Conservation (phyloP, 192 early-diverging fungal genomes). For the Umbelopsis vinacea region DNA sequence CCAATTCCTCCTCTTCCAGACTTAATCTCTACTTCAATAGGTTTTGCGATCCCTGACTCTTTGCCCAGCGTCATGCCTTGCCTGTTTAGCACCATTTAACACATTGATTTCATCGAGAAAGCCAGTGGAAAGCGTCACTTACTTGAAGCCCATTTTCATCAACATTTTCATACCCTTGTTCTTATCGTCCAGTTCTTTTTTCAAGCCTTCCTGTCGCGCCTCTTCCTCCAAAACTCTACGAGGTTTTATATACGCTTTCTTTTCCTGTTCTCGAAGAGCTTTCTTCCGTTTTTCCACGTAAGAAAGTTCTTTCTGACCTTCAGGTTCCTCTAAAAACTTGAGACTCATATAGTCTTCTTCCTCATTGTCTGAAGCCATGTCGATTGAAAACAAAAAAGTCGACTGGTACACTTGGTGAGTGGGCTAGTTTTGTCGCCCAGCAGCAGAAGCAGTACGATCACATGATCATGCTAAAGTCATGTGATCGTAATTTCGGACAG, state of each 20-base stretch:
- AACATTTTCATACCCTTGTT: constrained; percentile 63
- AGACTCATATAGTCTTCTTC: constrained; percentile 61
- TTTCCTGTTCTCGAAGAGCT: constrained; percentile 44
- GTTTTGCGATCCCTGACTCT: constrained; percentile 28
- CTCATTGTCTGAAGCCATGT: constrained; percentile 32
- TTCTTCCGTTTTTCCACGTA: constrained; percentile 48
- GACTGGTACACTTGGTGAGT: no score
- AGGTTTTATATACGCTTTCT: constrained; percentile 48
- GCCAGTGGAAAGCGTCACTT: constrained; percentile 10
- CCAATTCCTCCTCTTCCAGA: constrained; percentile 51
- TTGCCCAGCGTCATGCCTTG: constrained; percentile 50
- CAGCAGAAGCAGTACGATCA: no score
- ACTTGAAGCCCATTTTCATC: constrained; percentile 65
- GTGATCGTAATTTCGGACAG: not conserved
- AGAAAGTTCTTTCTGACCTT: constrained; percentile 34
- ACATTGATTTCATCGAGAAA: not conserved
- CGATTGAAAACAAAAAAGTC: not conserved
- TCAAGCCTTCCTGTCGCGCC: constrained; percentile 51
- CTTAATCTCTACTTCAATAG: constrained; percentile 36
- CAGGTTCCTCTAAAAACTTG: constrained; percentile 45
- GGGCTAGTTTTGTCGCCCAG: no score
- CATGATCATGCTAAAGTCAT: not conserved
- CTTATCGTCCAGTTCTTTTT: constrained; percentile 48
- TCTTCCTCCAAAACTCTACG: constrained; percentile 47
- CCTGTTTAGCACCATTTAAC: constrained; percentile 23